Base-by-base conservation (phyloP, 129 eudicot genomes). In the Tagetes patula region DNA sequence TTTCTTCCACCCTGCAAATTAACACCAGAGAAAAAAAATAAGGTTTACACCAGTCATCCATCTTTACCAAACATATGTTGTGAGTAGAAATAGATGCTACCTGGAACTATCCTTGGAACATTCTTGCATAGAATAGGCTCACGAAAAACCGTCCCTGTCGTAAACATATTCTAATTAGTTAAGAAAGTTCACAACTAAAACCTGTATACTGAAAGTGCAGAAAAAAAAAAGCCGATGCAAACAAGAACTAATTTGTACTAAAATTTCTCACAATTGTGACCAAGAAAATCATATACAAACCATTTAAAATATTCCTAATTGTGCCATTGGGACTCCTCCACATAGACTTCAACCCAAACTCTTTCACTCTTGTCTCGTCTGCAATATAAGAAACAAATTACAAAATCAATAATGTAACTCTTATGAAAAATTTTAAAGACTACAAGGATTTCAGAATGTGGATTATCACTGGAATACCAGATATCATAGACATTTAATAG, bases 291-390 rank as follows among this genome's bases (percentile, higher is more conserved):
- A 49, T 55, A 58, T 55, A 78, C 89, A 45, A 63, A 92, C 98
- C 98, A 75, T 92, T 70, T 77, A 92, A 85, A 41, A 92, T 92
- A 65, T 92, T 92, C 85, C 98, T 89, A 84, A 92, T 92, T 11
- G 98, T 92, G 83, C 98, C 98, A 49, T 92, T 92, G 67, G 98
- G 98, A 81, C 98, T 92, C 84, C 87, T 87, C 98, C 98, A 92
- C 98, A 92, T 92, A 42, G 90, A 75, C 77, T 92, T 92, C 71
- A 92, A 84, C 52, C 88, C 95, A 70, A 87, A 92, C 81, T 92
- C 98, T 78, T 89, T 89, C 42, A 92, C 95, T 89, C 98, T 85
- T 52, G 88, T 80, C 75, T 92, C 98, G 73, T 92, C 98, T 92
- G 94, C 79, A 82, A 82, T 58, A 83, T 73, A 20, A 68, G 72